Percentiles rank a stretch among this genome's conserved stretches.
Evolutionary conservation across 1,284 basidiomycete genomes (phyloP).

Genomic region (Athelia psychrophila): DNA sequence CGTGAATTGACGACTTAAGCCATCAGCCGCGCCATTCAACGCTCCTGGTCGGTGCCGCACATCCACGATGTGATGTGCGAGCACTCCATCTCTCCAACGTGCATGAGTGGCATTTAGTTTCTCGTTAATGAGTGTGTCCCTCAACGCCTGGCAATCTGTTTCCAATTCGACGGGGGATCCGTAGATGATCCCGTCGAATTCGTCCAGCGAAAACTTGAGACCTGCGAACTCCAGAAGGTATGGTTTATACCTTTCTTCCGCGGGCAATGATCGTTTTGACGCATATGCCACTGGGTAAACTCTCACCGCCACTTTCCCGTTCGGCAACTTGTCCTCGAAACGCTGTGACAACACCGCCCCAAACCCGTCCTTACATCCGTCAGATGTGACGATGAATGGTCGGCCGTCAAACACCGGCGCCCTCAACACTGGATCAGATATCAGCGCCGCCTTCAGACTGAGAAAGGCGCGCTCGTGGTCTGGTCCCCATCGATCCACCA

Average conservation of each 20-base stretch:
- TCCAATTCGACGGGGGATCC: slow-evolving; percentile 26
- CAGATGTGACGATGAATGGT: slow-evolving; percentile 8
- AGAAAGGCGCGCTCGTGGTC: slow-evolving; percentile 12
- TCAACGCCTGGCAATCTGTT: slow-evolving; percentile 28
- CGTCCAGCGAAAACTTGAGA: slow-evolving; percentile 26
- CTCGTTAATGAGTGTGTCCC: slow-evolving; percentile 9
- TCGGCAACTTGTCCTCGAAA: slow-evolving; percentile 8
- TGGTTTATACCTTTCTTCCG: slow-evolving; percentile 29
- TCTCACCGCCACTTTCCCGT: slow-evolving; percentile 6
- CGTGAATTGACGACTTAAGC: slow-evolving; percentile 18
- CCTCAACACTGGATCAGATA: slow-evolving; percentile 12
- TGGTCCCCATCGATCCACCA: slow-evolving; percentile 11
- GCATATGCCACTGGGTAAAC: slow-evolving; percentile 26
- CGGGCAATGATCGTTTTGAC: slow-evolving; percentile 25
- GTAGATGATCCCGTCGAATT: slow-evolving; percentile 24
- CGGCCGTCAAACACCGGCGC: slow-evolving; percentile 14
- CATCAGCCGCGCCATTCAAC: slow-evolving; percentile 15
- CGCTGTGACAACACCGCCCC: slow-evolving; percentile 12
- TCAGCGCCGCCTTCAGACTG: slow-evolving; percentile 11
- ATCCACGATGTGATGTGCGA: not conserved
- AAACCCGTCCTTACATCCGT: slow-evolving; percentile 16
- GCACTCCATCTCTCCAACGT: not conserved
- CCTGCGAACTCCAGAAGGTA: slow-evolving; percentile 30
- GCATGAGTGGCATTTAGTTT: slow-evolving; percentile 5
- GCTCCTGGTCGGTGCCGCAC: not conserved